Base-by-base conservation (phyloP, 805 yeast genomes). In the Sugiyamaella americana region DNA sequence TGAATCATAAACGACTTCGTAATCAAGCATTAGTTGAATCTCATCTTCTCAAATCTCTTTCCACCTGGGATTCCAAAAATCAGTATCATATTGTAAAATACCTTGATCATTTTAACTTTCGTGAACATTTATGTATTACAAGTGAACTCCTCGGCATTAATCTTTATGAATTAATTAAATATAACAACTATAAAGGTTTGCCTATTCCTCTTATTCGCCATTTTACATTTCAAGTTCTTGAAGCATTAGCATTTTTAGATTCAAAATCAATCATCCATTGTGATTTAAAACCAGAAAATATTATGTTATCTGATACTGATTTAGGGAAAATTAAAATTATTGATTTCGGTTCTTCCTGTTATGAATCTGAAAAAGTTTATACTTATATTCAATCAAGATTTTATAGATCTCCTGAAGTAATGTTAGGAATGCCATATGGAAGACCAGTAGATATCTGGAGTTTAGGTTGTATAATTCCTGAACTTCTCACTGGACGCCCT, bases 381-480 rank as follows among this genome's bases (percentile, higher is more conserved):
- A 84, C 96, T 43, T 93, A 93, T 63, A 93, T 93, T 49, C 95
- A 97, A 66, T 87, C 96, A 20, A 79, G 98, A 58, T 93, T 88
- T 65, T 89, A 89, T 67, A 77, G 97, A 57, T 95, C 98, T 1
- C 99, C 99, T 0, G 99, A 93, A 65, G 75, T 93, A 50, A 85
- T 93, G 60, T 80, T 93, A 46, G 98, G 98, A 1, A 79, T 89
- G 49, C 75, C 82, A 34, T 93, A 93, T 64, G 79, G 94, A 3
- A 82, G 94, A 2, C 86, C 88, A 60, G 91, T 93, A 49, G 99
- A 93, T 65, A 84, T 89, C 58, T 93, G 99, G 99, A 96, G 97
- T 16, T 71, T 91, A 50, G 99, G 98, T 1, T 91, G 98, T 70
- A 96, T 93, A 30, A 69, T 93, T 50, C 96, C 97, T 11, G 98